Percentiles rank a stretch among this genome's conserved stretches.
Evolutionary conservation across 2,329 filamentous ascomycete species (phyloP).

Genomic region (Aspergillus quadrilineatus): DNA sequence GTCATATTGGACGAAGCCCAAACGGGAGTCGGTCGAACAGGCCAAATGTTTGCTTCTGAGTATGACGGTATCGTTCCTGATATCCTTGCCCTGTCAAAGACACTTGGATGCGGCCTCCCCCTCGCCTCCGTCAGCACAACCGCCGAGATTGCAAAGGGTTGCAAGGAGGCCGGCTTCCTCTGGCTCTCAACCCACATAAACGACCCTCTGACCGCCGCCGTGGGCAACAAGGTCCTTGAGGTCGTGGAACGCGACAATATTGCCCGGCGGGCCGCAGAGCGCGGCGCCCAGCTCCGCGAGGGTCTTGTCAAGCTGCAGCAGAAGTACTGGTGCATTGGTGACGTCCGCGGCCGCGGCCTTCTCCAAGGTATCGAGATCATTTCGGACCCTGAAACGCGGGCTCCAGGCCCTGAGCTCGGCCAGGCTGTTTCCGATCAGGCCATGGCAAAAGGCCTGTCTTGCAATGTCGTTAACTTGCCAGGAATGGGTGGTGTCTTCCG

Average conservation of each 20-base stretch:
- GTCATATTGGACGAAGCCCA: slow-evolving; percentile 62
- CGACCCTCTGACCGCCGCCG: slow-evolving; percentile 60
- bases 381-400: slow-evolving; percentile 49
- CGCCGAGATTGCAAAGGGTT: slow-evolving; percentile 52
- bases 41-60: slow-evolving; percentile 60
- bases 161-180: slow-evolving; percentile 51
- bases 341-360: slow-evolving; percentile 59
- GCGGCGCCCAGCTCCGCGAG: slow-evolving; percentile 49
- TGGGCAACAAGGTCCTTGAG: slow-evolving; percentile 62
- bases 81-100: slow-evolving; percentile 62
- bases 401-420: slow-evolving; percentile 50
- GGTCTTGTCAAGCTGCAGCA: slow-evolving; percentile 49
- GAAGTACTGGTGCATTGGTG: slow-evolving; percentile 62
- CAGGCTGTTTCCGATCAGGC: slow-evolving; percentile 49
- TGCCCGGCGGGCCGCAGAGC: slow-evolving; percentile 45
- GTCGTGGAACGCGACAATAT: slow-evolving; percentile 59
- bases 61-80: slow-evolving; percentile 54
- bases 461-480: slow-evolving; percentile 56
- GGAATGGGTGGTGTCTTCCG: slow-evolving; percentile 59
- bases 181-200: slow-evolving; percentile 65
- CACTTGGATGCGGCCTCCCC: slow-evolving; percentile 60
- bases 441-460: slow-evolving; percentile 55
- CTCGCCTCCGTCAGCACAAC: slow-evolving; percentile 59
- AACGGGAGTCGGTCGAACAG: slow-evolving; percentile 57
- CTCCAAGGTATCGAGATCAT: slow-evolving; percentile 62